Evolutionary conservation across 2,329 filamentous ascomycete genomes (phyloP), one percentile per base, ranked within the genome.

Genomic region (Cordyceps tenuipes): DNA sequence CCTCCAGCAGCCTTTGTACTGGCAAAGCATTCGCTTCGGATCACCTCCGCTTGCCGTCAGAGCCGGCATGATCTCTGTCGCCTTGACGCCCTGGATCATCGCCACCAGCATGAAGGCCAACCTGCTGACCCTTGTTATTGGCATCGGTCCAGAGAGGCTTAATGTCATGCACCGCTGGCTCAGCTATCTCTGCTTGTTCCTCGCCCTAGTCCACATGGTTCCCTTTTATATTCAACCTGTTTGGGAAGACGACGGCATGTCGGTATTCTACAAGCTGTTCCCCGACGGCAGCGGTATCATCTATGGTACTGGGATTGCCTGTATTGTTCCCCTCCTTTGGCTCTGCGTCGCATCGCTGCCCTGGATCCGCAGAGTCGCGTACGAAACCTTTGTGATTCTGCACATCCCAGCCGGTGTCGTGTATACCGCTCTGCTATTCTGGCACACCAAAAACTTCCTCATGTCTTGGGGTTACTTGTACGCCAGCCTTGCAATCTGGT

Each of bases 81-180:
- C 93, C 13, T 83, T 96, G 80, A 88, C 94, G 50, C 93, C 93
- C 0, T 97, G 92, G 91, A 93, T 97, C 64, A 78, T 96, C 55
- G 90, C 87, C 19, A 85, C 94, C 12, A 91, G 89, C 69, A 95
- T 91, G 80, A 97, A 97, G 73, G 88, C 91, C 17, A 97, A 97
- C 69, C 69, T 96, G 36, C 82, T 97, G 59, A 88, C 89, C 0
- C 75, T 92, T 60, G 74, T 97, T 61, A 96, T 92, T 5, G 93
- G 93, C 15, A 93, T 97, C 65, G 90, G 91, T 3, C 92, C 94
- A 43, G 93, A 97, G 71, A 82, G 93, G 53, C 81, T 97, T 55
- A 97, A 96, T 66, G 92, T 97, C 36, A 82, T 97, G 62, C 93
- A 97, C 73, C 85, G 93, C 66, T 97, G 92, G 92, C 85, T 89